Conservation (phyloP, 176 grass and related monocot genomes). For the Paspalum notatum region DNA sequence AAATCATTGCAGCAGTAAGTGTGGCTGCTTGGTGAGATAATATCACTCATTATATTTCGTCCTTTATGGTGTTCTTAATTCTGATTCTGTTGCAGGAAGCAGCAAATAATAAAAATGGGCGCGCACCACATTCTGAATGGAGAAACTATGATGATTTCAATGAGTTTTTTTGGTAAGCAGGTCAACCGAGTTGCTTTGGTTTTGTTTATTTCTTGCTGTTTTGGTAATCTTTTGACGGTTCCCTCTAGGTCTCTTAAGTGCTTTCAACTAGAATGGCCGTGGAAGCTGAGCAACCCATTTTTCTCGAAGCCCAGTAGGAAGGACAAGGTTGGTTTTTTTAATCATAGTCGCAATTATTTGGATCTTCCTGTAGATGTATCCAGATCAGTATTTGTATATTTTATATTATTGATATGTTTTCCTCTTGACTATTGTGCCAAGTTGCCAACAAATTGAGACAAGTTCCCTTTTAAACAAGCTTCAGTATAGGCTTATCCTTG, state of each 20-base stretch:
- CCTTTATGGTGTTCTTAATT: conserved; percentile 30
- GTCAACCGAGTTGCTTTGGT: background rate
- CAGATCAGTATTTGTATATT: background rate
- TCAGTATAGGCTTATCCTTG: background rate
- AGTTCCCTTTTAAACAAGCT: background rate
- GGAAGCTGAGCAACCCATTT: conserved; percentile 66
- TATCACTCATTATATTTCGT: conserved; percentile 21
- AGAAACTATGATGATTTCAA: conserved; percentile 99
- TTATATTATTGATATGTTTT: conserved; percentile 14
- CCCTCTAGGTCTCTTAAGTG: conserved; percentile 73
- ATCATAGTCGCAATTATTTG: conserved; percentile 22
- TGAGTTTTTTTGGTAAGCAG: conserved; percentile 85
- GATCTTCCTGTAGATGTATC: conserved; percentile 17
- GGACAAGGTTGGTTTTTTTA: conserved; percentile 52
- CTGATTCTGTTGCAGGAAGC: conserved; percentile 75
- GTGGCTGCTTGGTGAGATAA: conserved; percentile 4
- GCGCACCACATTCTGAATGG: conserved; percentile 91
- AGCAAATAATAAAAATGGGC: conserved; percentile 71
- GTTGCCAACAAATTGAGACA: background rate
- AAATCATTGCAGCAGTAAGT: conserved; percentile 79
- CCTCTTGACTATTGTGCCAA: background rate
- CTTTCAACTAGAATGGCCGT: conserved; percentile 76
- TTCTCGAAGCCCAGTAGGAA: conserved; percentile 71
- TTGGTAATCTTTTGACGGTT: conserved; percentile 31
- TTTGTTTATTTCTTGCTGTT: conserved; percentile 10